Evolutionary conservation across 1,284 basidiomycete genomes (phyloP).

Genomic region (Ustilago loliicola): DNA sequence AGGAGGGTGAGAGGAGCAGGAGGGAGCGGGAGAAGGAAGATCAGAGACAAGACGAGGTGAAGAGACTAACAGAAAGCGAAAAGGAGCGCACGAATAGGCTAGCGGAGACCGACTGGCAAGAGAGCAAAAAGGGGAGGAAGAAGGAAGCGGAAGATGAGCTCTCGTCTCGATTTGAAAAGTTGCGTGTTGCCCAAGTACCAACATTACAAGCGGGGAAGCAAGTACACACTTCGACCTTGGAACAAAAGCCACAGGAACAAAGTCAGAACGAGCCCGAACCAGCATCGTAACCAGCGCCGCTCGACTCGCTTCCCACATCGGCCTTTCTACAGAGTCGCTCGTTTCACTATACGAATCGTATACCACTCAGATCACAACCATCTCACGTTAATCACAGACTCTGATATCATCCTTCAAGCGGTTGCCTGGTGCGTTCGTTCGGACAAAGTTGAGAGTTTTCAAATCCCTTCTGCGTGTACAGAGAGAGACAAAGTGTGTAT

Average conservation of each 20-base stretch:
- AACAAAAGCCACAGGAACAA: background rate
- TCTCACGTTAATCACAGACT: background rate
- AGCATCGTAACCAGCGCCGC: background rate
- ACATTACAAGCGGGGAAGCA: background rate
- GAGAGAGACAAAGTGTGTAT: slow-evolving; percentile 7
- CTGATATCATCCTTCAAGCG: background rate
- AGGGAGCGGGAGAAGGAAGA: slow-evolving; percentile 20
- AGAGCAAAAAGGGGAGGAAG: slow-evolving; percentile 7
- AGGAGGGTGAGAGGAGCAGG: slow-evolving; percentile 28
- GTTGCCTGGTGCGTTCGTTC: background rate
- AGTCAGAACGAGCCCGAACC: background rate
- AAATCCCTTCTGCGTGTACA: background rate
- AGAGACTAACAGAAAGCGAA: background rate
- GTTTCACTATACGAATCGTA: no score
- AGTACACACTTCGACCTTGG: background rate
- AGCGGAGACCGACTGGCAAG: background rate
- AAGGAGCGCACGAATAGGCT: background rate
- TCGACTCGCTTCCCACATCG: no score
- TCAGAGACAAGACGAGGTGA: background rate
- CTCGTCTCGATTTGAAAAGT: slow-evolving; percentile 13
- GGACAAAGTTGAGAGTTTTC: background rate
- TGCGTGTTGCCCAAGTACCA: slow-evolving; percentile 6
- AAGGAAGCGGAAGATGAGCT: slow-evolving; percentile 9
- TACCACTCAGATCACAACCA: background rate
- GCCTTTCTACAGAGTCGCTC: no score